phyloP scores from a whole-genome alignment of 2,329 filamentous ascomycete species.

The Nakataea oryzae region DNA sequence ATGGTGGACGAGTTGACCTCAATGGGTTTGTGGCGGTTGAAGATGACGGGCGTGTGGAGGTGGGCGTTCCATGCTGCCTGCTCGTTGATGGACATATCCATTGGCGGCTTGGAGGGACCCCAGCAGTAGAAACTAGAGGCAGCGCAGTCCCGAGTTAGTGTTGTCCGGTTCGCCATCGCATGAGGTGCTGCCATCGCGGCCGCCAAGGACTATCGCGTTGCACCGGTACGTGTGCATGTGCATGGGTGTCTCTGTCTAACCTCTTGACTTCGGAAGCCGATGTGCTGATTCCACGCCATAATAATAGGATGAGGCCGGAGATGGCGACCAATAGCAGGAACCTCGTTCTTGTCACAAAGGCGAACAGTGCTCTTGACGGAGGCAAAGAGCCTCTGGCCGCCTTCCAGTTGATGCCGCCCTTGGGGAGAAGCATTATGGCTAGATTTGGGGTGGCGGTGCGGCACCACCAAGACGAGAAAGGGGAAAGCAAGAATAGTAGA shows the following conservation, averaged over 20 bases:
- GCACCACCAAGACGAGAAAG: conserved; percentile 26
- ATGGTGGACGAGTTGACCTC: conserved; percentile 76
- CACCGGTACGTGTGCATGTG: not conserved
- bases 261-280: conserved; percentile 84
- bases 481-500: conserved; percentile 11
- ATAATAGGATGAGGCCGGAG: conserved; percentile 59
- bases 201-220: not conserved
- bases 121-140: conserved; percentile 86
- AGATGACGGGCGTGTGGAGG: conserved; percentile 83
- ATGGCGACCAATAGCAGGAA: conserved; percentile 66
- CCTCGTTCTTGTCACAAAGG: conserved; percentile 64
- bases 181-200: conserved; percentile 1
- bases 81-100: conserved; percentile 90
- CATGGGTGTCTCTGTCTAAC: conserved; percentile 38
- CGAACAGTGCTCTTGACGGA: conserved; percentile 60
- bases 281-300: conserved; percentile 79
- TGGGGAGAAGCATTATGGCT: conserved; percentile 72
- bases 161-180: not conserved
- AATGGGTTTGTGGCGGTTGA: conserved; percentile 87
- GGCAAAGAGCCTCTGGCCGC: conserved; percentile 71
- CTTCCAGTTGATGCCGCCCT: conserved; percentile 89
- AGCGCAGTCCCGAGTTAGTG: conserved; percentile 5
- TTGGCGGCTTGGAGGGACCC: conserved; percentile 88
- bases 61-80: conserved; percentile 82
- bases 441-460: conserved; percentile 26